Base-by-base conservation (phyloP, 179 eudicot genomes). In the Actinidia chinensis region DNA sequence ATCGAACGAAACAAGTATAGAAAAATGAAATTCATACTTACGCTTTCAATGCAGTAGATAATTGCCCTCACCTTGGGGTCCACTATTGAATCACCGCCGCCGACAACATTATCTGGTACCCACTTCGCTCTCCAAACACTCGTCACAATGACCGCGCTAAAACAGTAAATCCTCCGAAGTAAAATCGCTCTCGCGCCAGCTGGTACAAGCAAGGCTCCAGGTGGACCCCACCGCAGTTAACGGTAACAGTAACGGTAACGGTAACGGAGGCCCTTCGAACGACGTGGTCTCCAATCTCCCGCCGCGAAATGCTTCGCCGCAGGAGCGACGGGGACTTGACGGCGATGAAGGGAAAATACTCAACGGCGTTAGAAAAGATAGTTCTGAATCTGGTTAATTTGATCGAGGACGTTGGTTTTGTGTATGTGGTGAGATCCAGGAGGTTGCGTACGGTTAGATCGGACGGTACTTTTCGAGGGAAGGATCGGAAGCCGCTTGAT, bases 171-270 rank as follows among this genome's bases (percentile, higher is more conserved):
- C 79, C 47, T 73, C 83, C 4, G 73, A 78, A 3, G 74, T 64
- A 28, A 82, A 82, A 77, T 85, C 88, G 55, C 81, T 78, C 0
- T 75, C 81, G 20, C 84, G 75, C 88, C 88, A 83, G 22, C 83
- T 82, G 11, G 82, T 60, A 11, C 66, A 63, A 33, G 78, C 54
- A 51, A 82, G 70, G 25, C 71, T 60, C 0, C 76, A 52, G 13
- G 80, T 42, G 48, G 83, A 67, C 25, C 70, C 59, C 42, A 44
- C 48, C 2, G 76, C 51, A 10, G 84, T 73, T 18, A 73, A n/a
- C 43, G 77, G 73, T 14, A 52, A 43, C 81, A 81, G 84, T 68
- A 82, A 86, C 82, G 86, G 83, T 68, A 54, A 50, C 11, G 83
- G 33, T 14, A 66, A n/a, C 70, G 20, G 68, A 28, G 18, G 23